phyloP scores from a whole-genome alignment of 163 green algal genomes.

The Scenedesmus sp. region DNA sequence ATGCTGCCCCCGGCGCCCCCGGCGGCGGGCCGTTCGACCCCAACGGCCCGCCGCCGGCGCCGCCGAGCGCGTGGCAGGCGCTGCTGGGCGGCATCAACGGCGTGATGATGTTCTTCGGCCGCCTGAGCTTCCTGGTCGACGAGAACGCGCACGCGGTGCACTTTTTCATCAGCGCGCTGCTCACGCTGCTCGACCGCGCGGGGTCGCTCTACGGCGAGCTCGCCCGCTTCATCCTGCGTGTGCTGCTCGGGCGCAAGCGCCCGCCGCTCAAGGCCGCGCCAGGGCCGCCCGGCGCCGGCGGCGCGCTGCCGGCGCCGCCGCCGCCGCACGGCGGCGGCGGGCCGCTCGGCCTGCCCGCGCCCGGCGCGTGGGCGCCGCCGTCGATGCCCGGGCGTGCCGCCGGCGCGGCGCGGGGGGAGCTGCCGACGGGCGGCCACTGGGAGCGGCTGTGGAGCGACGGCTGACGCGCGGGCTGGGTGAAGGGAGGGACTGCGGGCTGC shows the following conservation, averaged over 20 bases:
- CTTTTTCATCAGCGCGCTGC: slow-evolving; percentile 97
- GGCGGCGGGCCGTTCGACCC: slow-evolving; percentile 39
- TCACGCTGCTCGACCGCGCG: slow-evolving; percentile 94
- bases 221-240: slow-evolving; percentile 91
- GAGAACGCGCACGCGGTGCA: slow-evolving; percentile 98
- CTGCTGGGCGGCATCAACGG: slow-evolving; percentile 83
- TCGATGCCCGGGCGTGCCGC: background rate
- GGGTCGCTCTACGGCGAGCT: slow-evolving; percentile 96
- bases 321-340: background rate
- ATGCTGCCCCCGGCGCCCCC: slow-evolving; percentile 17
- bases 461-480: too few relatives aligned
- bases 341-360: background rate
- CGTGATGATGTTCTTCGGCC: slow-evolving; percentile 95
- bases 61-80: slow-evolving; percentile 78
- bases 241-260: slow-evolving; percentile 68
- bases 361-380: slow-evolving; percentile 16
- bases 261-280: background rate
- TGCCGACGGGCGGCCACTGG: slow-evolving; percentile 36
- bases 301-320: slow-evolving; percentile 1
- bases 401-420: background rate
- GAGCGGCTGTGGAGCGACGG: slow-evolving; percentile 44
- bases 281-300: background rate
- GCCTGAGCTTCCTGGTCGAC: slow-evolving; percentile 97
- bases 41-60: slow-evolving; percentile 46
- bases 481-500: too few relatives aligned